Evolutionary conservation across 1,284 basidiomycete genomes (phyloP), one percentile per base, ranked within the genome.

Genomic region (Sanghuangporus sanghuang): DNA sequence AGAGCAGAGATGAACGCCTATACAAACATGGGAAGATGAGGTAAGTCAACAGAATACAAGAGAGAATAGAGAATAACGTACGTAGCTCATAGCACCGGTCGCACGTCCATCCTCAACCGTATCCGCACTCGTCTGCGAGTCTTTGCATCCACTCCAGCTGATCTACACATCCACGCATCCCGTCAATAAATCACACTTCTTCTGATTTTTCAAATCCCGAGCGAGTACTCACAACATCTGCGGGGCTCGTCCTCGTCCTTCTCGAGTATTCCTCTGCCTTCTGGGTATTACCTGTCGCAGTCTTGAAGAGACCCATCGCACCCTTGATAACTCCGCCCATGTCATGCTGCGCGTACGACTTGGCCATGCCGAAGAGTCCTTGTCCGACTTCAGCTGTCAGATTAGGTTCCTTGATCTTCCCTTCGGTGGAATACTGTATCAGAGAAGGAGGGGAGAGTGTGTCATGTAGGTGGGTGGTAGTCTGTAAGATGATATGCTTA

Each of bases 391-490:
- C 91, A 4, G 85, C 81, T 3, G 85, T 84, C 18, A 93, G 77
- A 73, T 96, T 95, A 39, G 94, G 92, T 72, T 96, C 94, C 75
- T 97, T 97, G 74, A 97, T 80, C 72, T 92, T 95, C 61, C 95
- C 95, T 75, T 96, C 92, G 6, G 93, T 96, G 36, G 92, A 90
- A 77, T 96, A 97, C 86, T 90, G 27, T 32, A 32, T 32, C 2
- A 32, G 27, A 32, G 2, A 32, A 32, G 27, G 27, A 38, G 9
- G 27, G 18, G 53, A 12, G 27, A 55, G 50, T n/a, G 8, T 2
- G 59, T 6, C 39, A 38, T 36, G 36, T 7, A 48, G 54, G 8
- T 39, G 52, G 18, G 14, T 46, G 46, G 40, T 1, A 50, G 42
- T n/a, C 55, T 23, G n/a, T 55, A 52, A 35, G 23, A 53, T 18